Evolutionary conservation across 78 protist genomes (phyloP).

Genomic region (Tieghemostelium lacteum): DNA sequence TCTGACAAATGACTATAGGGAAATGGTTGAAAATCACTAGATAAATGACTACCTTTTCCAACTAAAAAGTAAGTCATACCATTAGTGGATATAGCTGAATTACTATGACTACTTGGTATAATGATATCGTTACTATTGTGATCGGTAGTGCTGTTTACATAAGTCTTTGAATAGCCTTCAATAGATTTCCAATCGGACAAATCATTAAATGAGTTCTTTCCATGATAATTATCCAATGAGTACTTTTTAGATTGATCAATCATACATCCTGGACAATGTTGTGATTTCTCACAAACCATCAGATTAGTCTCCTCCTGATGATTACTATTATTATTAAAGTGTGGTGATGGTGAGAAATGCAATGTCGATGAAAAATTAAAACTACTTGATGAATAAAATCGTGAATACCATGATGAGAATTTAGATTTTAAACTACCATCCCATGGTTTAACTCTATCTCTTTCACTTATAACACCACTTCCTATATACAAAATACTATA

Average conservation of each 20-base stretch:
- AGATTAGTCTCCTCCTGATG: too few species aligned
- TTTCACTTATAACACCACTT: conserved; percentile 54
- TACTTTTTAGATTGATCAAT: conserved; percentile 7
- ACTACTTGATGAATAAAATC: conserved; percentile 1
- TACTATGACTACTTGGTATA: not conserved
- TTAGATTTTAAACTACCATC: conserved; percentile 19
- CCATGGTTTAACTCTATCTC: conserved; percentile 53
- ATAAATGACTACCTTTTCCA: conserved; percentile 34
- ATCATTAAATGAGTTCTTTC: conserved; percentile 34
- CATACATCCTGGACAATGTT: conserved; percentile 29
- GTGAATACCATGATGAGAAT: conserved; percentile 40
- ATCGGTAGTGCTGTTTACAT: not conserved
- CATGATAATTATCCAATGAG: not conserved
- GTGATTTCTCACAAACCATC: too few species aligned
- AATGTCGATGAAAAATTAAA: conserved; percentile 26
- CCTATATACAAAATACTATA: conserved; percentile 50
- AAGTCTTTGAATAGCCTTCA: not conserved
- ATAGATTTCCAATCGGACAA: conserved; percentile 38
- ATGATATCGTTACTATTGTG: not conserved
- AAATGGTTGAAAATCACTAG: conserved; percentile 28
- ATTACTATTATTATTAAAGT: conserved; percentile 2
- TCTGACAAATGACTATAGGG: conserved; percentile 52
- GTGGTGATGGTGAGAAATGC: conserved; percentile 35
- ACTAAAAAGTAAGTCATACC: conserved; percentile 47
- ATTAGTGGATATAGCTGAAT: not conserved